phyloP scores from a whole-genome alignment of 257 asterid species.

The Salvia rosmarinus region DNA sequence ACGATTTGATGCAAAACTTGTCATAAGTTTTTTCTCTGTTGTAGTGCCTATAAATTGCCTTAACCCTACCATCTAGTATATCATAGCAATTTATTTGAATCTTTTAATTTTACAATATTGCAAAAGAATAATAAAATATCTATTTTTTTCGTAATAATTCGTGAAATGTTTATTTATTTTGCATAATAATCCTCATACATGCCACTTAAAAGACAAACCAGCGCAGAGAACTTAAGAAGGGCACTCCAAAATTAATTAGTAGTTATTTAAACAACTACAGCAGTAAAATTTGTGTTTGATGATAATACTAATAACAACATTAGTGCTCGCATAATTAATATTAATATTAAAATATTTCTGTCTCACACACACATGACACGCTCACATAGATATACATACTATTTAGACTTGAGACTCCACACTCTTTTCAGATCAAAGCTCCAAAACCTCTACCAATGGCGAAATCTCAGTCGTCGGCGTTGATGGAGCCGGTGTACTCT shows the following conservation, averaged over 20 bases:
- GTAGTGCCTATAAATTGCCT: too few relatives aligned
- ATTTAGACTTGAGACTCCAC: conserved; percentile 1
- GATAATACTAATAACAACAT: background rate
- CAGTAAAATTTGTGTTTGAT: background rate
- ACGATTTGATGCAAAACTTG: too few relatives aligned
- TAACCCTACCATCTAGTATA: too few relatives aligned
- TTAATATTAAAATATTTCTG: background rate
- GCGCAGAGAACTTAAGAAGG: background rate
- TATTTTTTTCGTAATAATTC: too few relatives aligned
- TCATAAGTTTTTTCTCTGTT: too few relatives aligned
- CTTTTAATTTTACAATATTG: too few relatives aligned
- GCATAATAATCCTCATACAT: too few relatives aligned
- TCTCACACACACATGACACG: background rate
- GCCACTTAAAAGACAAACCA: too few relatives aligned
- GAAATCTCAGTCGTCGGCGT: conserved; percentile 45
- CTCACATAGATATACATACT: background rate
- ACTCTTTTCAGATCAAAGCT: conserved; percentile 40
- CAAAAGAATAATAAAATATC: too few relatives aligned
- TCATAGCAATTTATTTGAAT: too few relatives aligned
- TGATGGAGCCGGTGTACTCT: conserved; percentile 57
- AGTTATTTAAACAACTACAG: background rate
- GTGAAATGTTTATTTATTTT: too few relatives aligned
- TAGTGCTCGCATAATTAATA: background rate
- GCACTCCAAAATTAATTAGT: background rate
- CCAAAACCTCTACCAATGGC: conserved; percentile 49